Evolutionary conservation across 768 basidiomycete species (phyloP).

Genomic region (Boletus edulis): DNA sequence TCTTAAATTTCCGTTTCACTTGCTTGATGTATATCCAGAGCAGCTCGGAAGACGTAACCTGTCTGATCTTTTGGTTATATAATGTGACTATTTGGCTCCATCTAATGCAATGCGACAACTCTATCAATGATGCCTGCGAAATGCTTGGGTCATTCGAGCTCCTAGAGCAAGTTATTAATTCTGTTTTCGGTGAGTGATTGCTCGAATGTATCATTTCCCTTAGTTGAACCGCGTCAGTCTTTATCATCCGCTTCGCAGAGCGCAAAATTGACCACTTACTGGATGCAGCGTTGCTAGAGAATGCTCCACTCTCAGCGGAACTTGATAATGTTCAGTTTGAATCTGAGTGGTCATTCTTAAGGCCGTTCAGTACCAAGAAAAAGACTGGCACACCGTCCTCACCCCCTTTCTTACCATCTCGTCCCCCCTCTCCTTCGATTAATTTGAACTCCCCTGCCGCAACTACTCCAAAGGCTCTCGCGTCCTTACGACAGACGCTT

Average conservation of each 20-base stretch:
- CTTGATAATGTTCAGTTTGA: constrained; percentile 89
- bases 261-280: constrained; percentile 83
- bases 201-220: not conserved
- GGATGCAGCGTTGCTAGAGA: constrained; percentile 80
- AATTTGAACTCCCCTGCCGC: constrained; percentile 41
- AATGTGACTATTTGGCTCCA: constrained; percentile 91
- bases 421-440: constrained; percentile 53
- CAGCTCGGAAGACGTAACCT: constrained; percentile 80
- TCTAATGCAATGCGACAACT: constrained; percentile 81
- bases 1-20: constrained; percentile 1
- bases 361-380: constrained; percentile 67
- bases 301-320: constrained; percentile 71
- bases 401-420: constrained; percentile 46
- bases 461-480: constrained; percentile 53
- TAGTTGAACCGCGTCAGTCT: constrained; percentile 52
- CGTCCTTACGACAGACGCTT: constrained; percentile 68
- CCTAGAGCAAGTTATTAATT: constrained; percentile 90
- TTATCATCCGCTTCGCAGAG: constrained; percentile 92
- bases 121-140: constrained; percentile 77
- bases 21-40: constrained; percentile 45
- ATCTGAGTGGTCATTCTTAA: constrained; percentile 91
- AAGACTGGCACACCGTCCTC: constrained; percentile 45
- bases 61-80: constrained; percentile 91
- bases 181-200: constrained; percentile 74
- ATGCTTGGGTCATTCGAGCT: constrained; percentile 80